Evolutionary conservation across 371 early-diverging fungal genomes (phyloP).

Genomic region (Syncephalis plumigaleata): DNA sequence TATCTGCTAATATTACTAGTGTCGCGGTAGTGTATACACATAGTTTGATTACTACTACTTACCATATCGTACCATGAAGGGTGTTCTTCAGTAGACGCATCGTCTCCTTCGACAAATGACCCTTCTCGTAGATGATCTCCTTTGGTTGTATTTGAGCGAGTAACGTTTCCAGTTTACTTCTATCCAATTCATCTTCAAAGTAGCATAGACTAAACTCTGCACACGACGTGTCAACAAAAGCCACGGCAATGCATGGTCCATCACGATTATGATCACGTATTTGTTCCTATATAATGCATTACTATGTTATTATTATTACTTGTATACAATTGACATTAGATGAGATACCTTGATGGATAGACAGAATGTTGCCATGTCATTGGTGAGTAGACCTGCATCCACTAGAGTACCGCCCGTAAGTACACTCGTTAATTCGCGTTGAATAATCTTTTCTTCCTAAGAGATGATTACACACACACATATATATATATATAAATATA

Average conservation of each 20-base stretch:
- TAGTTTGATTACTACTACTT: too few species aligned
- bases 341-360: slow-evolving; percentile 78
- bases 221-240: slow-evolving; percentile 92
- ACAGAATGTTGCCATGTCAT: slow-evolving; percentile 82
- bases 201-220: slow-evolving; percentile 70
- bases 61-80: too few species aligned
- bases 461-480: neutral
- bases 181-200: slow-evolving; percentile 72
- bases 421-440: slow-evolving; percentile 86
- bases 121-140: slow-evolving; percentile 77
- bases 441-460: slow-evolving; percentile 76
- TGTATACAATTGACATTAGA: neutral
- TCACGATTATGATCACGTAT: slow-evolving; percentile 11
- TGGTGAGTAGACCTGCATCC: slow-evolving; percentile 70
- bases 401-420: slow-evolving; percentile 93
- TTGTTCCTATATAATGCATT: slow-evolving; percentile 18
- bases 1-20: neutral
- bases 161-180: slow-evolving; percentile 81
- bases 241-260: slow-evolving; percentile 46
- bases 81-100: slow-evolving; percentile 54
- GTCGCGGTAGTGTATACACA: too few species aligned
- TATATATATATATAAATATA: too few species aligned
- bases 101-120: slow-evolving; percentile 38
- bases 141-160: slow-evolving; percentile 79
- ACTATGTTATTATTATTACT: neutral